Percentiles rank a stretch among this genome's conserved stretches.
phyloP scores from a whole-genome alignment of 306 rosid genomes.

The Elaeagnus macrophylla region DNA sequence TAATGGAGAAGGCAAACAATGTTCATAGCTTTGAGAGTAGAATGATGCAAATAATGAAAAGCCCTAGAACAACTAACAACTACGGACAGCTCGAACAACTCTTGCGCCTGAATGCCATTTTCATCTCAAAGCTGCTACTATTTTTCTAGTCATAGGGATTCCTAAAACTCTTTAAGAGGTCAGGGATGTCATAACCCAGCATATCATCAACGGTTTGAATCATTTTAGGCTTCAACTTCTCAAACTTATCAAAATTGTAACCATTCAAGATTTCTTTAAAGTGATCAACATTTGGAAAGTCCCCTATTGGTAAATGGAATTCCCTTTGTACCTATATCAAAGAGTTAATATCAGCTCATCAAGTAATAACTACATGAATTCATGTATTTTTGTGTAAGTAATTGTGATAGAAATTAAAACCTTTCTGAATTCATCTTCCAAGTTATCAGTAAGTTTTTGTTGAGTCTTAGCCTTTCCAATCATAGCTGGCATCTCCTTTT shows the following conservation, averaged over 20 bases:
- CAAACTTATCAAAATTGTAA: slow-evolving; percentile 71
- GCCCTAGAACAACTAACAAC: too few species aligned
- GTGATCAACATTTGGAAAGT: slow-evolving; percentile 72
- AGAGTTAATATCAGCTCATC: neutral
- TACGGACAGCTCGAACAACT: too few species aligned
- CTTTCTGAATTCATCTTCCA: slow-evolving; percentile 72
- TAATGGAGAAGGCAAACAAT: too few species aligned
- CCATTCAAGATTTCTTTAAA: slow-evolving; percentile 54
- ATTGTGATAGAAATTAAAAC: slow-evolving; percentile 22
- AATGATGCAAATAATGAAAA: too few species aligned
- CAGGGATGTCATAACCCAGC: slow-evolving; percentile 88
- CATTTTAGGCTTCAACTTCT: slow-evolving; percentile 68
- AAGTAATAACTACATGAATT: neutral
- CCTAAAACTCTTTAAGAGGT: slow-evolving; percentile 62
- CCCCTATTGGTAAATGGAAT: slow-evolving; percentile 81
- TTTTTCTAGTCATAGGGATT: slow-evolving; percentile 59
- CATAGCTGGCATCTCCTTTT: slow-evolving; percentile 80
- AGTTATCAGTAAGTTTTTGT: slow-evolving; percentile 60
- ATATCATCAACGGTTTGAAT: slow-evolving; percentile 81
- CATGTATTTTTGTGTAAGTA: neutral
- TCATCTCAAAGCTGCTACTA: neutral
- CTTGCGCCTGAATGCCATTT: too few species aligned
- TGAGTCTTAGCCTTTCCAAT: slow-evolving; percentile 86
- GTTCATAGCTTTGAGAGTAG: too few species aligned
- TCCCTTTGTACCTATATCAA: slow-evolving; percentile 68